Conservation (phyloP, 352 stramenopile genomes). For the Ophiocytium majus region DNA sequence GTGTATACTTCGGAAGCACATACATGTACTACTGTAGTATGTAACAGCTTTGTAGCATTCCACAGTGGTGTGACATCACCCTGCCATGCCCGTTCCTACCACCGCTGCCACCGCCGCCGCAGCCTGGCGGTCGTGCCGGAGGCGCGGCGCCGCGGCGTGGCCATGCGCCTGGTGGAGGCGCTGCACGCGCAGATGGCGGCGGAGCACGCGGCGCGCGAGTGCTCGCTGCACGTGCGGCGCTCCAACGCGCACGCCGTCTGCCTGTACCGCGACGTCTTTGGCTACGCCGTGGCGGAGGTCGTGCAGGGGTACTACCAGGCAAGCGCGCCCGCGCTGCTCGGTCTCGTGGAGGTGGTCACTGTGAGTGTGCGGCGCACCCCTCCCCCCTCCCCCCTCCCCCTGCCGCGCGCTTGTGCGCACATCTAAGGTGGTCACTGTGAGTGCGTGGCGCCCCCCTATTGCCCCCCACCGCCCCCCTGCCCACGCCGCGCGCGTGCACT, state of each 20-base stretch:
- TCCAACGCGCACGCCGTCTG: slow-evolving; percentile 65
- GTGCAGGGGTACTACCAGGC: slow-evolving; percentile 67
- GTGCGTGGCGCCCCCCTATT: too few relatives aligned
- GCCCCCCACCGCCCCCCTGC: too few relatives aligned
- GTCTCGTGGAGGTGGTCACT: neutral
- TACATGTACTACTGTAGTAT: too few relatives aligned
- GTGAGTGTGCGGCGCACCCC: neutral
- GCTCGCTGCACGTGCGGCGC: slow-evolving; percentile 65
- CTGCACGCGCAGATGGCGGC: slow-evolving; percentile 66
- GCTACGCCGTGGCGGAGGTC: slow-evolving; percentile 65
- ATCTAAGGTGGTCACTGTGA: too few relatives aligned
- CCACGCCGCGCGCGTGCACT: too few relatives aligned
- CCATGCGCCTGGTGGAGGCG: slow-evolving; percentile 64
- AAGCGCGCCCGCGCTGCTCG: too few relatives aligned
- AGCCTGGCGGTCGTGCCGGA: slow-evolving; percentile 64
- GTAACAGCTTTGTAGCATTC: too few relatives aligned
- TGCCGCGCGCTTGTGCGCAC: neutral
- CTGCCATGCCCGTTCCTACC: neutral
- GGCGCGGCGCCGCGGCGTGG: slow-evolving; percentile 66
- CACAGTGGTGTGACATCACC: too few relatives aligned
- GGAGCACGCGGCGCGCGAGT: neutral
- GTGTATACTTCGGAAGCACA: too few relatives aligned
- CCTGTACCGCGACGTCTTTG: slow-evolving; percentile 65
- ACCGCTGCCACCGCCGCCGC: neutral
- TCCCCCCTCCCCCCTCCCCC: too few relatives aligned